Base-by-base conservation (phyloP, 768 basidiomycete genomes). In the Agrocybe pediades region DNA sequence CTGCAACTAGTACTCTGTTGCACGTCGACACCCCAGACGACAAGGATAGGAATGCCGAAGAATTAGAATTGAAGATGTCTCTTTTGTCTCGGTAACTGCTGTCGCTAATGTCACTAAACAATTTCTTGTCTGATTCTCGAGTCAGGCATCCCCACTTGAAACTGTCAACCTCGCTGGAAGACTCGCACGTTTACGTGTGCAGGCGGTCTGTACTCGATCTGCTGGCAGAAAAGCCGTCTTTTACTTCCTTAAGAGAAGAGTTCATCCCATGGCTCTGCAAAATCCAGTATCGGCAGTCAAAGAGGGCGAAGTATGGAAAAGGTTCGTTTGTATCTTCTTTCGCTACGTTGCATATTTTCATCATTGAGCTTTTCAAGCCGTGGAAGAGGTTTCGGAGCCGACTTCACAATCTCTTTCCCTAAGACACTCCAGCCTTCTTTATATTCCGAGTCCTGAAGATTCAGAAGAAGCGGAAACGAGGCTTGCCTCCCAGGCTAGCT, bases 231-330 rank as follows among this genome's bases (percentile, higher is more conserved):
- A 91, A 90, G 62, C 72, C 71, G 4, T 80, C 85, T 60, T 78
- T 95, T 39, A 87, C 92, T 46, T 96, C 94, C 15, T 77, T 98
- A 47, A 80, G 89, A 46, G 90, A 95, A 67, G 93, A 97, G 55
- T 91, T 97, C 62, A 67, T 98, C 9, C 95, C 95, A 0, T 97
- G 94, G 92, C 65, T 97, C 51, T 90, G 92, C 72, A 94, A 92
- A 65, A 73, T 90, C 6, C 90, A 91, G 56, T 93, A 93, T 66
- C 86, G 86, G 54, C 72, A 74, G 9, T 75, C 77, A 15, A 86
- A 83, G 60, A 74, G 75, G 58, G 70, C 68, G 43, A 87, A 84
- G 69, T 90, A 89, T 57, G 80, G 74, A 26, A 69, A 72, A 56
- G 70, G 89, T 88, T 64, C 55, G 69, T 54, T 21, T 20, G 13